Base-by-base conservation (phyloP, 1,139 yeast genomes). In the Debaryomyces subglobosus region DNA sequence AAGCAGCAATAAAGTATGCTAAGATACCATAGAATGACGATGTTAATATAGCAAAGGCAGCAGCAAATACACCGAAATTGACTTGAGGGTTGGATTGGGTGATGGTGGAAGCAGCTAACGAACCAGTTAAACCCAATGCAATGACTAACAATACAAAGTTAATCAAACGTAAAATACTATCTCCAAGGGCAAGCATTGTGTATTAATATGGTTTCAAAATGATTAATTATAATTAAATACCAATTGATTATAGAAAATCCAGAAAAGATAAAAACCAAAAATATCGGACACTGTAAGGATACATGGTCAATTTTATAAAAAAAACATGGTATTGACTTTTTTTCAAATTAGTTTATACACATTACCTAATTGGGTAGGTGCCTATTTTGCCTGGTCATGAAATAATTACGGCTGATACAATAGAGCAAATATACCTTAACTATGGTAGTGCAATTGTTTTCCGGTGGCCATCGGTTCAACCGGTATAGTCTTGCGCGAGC, bases 51-150 rank as follows among this genome's bases (percentile, higher is more conserved):
- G 88, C 96, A 71, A 88, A 94, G 30, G 94, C 91, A 42, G 95
- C 84, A 39, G 97, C 84, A 65, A 94, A 94, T 50, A 92, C 83
- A 55, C 79, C 89, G 70, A 87, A 91, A 77, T 90, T 90, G 57
- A 94, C 94, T 71, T 94, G 95, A 46, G 96, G 86, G 69, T 84
- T 86, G 61, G 69, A 67, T 59, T 75, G 78, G 53, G 53, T 54
- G 48, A 70, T 64, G 54, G 86, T 83, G 53, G 86, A 79, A 48
- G 89, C 89, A 52, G 95, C 90, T 59, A 91, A 79, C 12, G 95
- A 85, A 55, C 90, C 96, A 54, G 94, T 82, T 63, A 94, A 78
- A 65, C 96, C 98, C 57, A 94, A 82, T 51, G 85, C 82, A 64
- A 91, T 80, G 49, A 84, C 83, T 56, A 91, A 81, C 69, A 89